Evolutionary conservation across 805 yeast species (phyloP), one percentile per base, ranked within the genome.

Genomic region (Yueomyces sp.): DNA sequence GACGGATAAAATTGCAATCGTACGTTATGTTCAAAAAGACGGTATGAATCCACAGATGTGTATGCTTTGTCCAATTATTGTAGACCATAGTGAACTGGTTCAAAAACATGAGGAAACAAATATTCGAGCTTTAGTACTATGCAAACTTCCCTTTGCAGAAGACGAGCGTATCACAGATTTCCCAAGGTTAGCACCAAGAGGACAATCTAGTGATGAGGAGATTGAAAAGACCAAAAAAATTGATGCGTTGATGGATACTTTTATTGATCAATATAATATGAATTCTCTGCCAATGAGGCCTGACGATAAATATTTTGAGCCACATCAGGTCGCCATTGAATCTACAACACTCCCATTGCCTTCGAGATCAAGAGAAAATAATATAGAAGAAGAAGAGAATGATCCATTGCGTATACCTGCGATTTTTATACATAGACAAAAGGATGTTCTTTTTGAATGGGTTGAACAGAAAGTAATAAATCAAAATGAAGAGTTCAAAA

Each of bases 61-160:
- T 44, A 78, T 70, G 2, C 60, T 81, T 49, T 61, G 69, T 11
- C 94, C 92, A 38, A 55, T 60, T 31, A 45, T 52, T 5, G 40
- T 50, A 9, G 45, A 45, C 4, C 37, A 34, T 34, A 9, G 26
- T 34, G n/a, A 34, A 11, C 6, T 34, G n/a, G 5, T 11, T 9
- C 5, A 9, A 5, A 19, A 34, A 34, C n/a, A 34, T 9, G 37
- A 11, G 5, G 47, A 38, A 3, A 44, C 42, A 12, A 45, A 31
- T 45, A 38, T 48, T 3, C 45, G 72, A 46, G 68, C 70, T 0
- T 68, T 85, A 43, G 61, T 72, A 1, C 55, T 79, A 49, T 69
- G 70, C 9, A 64, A 79, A 40, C 55, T 86, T 9, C 92, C 95
- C 2, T 84, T 74, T 58, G 71, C 73, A 38, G 94, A 85, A 49